Conservation (phyloP, 2,329 filamentous ascomycete species). For the Aspergillus sp. region DNA sequence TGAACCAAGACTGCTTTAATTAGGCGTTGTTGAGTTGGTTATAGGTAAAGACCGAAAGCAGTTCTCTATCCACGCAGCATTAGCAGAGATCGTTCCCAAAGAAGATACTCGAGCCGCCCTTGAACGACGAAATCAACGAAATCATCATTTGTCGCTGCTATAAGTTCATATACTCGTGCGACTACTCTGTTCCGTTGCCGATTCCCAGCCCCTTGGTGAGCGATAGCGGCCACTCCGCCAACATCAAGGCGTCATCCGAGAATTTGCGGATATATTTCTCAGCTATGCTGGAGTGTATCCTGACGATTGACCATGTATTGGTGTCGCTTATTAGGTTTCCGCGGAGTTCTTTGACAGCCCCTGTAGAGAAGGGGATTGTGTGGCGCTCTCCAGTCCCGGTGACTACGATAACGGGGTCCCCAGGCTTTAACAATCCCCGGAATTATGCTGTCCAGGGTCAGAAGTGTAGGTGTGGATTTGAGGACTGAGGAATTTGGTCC, state of each 20-base stretch:
- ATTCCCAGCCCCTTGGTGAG: constrained; percentile 5
- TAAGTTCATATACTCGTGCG: constrained; percentile 17
- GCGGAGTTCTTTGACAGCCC: no score
- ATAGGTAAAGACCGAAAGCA: constrained; percentile 13
- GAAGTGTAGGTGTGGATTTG: no score
- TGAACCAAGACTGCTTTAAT: constrained; percentile 6
- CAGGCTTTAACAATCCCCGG: no score
- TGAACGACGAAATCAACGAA: constrained; percentile 11
- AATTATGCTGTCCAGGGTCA: no score
- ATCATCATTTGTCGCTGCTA: constrained; percentile 15
- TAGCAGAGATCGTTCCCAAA: constrained; percentile 14
- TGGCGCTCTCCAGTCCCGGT: no score
- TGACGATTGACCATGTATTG: no score
- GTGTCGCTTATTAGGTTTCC: no score
- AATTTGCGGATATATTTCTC: constrained; percentile 6
- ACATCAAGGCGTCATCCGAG: constrained; percentile 2
- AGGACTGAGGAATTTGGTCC: no score
- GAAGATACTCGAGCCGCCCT: constrained; percentile 11
- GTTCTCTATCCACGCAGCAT: constrained; percentile 11
- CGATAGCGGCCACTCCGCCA: no score
- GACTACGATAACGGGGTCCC: no score
- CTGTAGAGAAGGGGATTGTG: no score
- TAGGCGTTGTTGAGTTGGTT: constrained; percentile 9
- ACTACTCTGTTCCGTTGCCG: constrained; percentile 15
- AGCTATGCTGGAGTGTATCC: constrained; percentile 10